A percentile compares a stretch with the other conserved stretches of the same genome.
Evolutionary conservation across 179 eudicot genomes (phyloP).

Genomic region (Beta corolliflora): DNA sequence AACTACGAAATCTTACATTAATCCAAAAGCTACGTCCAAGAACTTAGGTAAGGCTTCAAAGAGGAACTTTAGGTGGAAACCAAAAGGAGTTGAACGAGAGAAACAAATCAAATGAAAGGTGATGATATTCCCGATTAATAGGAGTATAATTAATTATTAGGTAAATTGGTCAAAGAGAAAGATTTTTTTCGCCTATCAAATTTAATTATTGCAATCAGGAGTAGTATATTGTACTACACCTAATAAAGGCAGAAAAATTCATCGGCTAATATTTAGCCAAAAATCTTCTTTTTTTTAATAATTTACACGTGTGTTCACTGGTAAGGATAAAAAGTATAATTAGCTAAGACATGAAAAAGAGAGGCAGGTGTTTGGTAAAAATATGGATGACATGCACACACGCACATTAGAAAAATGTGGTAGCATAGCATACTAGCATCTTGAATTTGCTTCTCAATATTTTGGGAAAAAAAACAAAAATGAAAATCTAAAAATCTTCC

Average conservation of each 20-base stretch:
- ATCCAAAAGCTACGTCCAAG: constrained; percentile 32
- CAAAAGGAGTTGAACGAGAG: background rate
- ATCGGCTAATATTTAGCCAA: constrained; percentile 3
- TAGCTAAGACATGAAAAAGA: background rate
- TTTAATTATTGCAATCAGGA: background rate
- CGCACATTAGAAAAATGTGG: no score
- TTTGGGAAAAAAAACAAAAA: no score
- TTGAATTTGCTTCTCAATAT: no score
- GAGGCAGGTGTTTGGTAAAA: background rate
- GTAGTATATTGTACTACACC: background rate
- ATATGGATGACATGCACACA: background rate
- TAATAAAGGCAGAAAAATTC: background rate
- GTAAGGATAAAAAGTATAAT: background rate
- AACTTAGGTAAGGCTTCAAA: constrained; percentile 28
- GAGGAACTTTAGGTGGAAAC: constrained; percentile 5
- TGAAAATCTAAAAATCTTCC: no score
- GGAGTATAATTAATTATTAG: background rate
- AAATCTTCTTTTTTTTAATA: no score
- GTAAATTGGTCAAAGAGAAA: background rate
- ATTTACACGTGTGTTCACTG: background rate
- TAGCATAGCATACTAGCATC: no score
- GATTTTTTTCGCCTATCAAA: background rate
- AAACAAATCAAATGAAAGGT: background rate
- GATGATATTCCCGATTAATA: background rate
- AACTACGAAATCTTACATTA: constrained; percentile 7